Base-by-base conservation (phyloP, 1,284 basidiomycete genomes). In the Ceratobasidium sp. region DNA sequence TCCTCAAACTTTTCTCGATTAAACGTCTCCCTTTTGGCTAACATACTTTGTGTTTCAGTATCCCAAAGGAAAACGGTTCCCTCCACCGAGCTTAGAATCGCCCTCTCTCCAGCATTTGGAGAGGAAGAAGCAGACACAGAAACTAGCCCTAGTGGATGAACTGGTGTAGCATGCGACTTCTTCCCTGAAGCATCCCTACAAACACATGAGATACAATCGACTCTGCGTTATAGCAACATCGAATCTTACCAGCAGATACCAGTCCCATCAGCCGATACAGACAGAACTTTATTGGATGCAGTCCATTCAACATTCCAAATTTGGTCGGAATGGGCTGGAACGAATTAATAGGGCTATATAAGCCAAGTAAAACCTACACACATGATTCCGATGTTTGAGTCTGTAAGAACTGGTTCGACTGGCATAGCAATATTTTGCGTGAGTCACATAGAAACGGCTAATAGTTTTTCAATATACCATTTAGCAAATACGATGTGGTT, bases 291-390 rank as follows among this genome's bases (percentile, higher is more conserved):
- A 74, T 93, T 90, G 46, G 86, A 84, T 0, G 84, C 78, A 0
- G 92, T 91, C 92, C 92, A 96, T 32, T 85, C 82, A 14, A 92
- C 82, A 73, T 88, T 92, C 88, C 93, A 95, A 62, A 95, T 84
- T 55, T 92, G 88, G 80, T 94, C 93, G 64, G 83, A 82, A 80
- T 94, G 93, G n/a, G 89, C 92, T 93, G 81, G 50, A 76, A 21
- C 18, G 30, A 10, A 30, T 53, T 18, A 32, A n/a, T 46, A 53
- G 28, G 12, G 23, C 23, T 26, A 18, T 10, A 67, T 16, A n/a
- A 23, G 16, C n/a, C 18, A 41, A 23, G 21, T 12, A 3, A 45
- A 48, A 12, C n/a, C 8, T 28, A 58, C 65, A 21, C 16, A 70
- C 65, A 23, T 16, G 36, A 48, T 52, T 70, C 65, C 45, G 65